These are phyloP conservation scores for Nitzschia inconspicua DNA, from an alignment of 108 stramenopile species.

Conservation along the genomic window DNA sequence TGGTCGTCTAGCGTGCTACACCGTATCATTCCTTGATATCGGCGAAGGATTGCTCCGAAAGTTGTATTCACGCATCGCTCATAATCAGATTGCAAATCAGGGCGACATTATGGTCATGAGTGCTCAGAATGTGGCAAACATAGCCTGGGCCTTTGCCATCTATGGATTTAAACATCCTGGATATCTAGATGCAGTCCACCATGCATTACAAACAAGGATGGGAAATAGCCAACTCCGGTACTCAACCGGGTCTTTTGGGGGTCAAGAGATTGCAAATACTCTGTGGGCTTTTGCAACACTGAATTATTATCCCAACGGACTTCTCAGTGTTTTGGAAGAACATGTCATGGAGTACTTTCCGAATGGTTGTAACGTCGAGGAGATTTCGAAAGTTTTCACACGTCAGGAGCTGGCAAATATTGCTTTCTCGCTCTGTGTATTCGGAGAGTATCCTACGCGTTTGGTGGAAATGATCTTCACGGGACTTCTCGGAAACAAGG, in stretches of 20 bases:
- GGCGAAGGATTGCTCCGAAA: slow-evolving; percentile 62
- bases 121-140: slow-evolving; percentile 72
- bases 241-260: slow-evolving; percentile 31
- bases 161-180: slow-evolving; percentile 58
- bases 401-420: slow-evolving; percentile 78
- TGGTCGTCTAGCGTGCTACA: slow-evolving; percentile 71
- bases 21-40: slow-evolving; percentile 64
- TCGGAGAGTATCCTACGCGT: slow-evolving; percentile 51
- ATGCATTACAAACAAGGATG: slow-evolving; percentile 16
- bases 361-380: slow-evolving; percentile 21
- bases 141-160: slow-evolving; percentile 70
- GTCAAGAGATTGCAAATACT: slow-evolving; percentile 75
- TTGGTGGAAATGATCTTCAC: slow-evolving; percentile 54
- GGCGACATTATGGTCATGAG: slow-evolving; percentile 24
- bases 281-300: slow-evolving; percentile 80
- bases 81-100: slow-evolving; percentile 34
- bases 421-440: slow-evolving; percentile 62
- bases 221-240: too few species aligned
- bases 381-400: slow-evolving; percentile 54
- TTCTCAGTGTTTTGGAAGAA: slow-evolving; percentile 18
- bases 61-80: slow-evolving; percentile 54
- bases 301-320: slow-evolving; percentile 35
- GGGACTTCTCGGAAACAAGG: slow-evolving; percentile 60
- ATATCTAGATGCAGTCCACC: slow-evolving; percentile 48
- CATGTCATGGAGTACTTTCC: slow-evolving; percentile 18